phyloP scores from a whole-genome alignment of 441 rosid genomes.

The Kokia cookei region DNA sequence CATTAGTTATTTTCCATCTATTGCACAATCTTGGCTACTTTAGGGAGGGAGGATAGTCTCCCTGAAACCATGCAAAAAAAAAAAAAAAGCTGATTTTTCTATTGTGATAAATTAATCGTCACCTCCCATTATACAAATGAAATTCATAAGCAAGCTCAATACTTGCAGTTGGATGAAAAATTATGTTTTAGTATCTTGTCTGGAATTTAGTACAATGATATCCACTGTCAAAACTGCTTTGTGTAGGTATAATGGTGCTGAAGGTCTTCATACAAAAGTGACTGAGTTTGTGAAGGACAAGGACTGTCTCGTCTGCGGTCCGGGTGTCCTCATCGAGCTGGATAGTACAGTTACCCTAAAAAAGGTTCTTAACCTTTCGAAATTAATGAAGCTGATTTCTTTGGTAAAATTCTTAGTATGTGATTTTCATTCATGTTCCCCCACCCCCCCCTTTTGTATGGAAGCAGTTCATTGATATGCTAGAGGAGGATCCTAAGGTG shows the following conservation, averaged over 20 bases:
- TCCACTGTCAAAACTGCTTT: background rate
- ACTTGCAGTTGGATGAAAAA: background rate
- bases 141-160: background rate
- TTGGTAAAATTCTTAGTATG: background rate
- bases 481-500: slow-evolving; percentile 77
- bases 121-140: background rate
- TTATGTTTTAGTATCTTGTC: background rate
- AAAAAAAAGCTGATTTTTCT: background rate
- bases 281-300: slow-evolving; percentile 70
- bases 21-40: background rate
- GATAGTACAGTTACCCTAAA: slow-evolving; percentile 63
- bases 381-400: background rate
- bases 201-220: background rate
- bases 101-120: background rate
- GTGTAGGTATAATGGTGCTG: slow-evolving; percentile 73
- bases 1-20: background rate
- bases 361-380: slow-evolving; percentile 44
- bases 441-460: background rate
- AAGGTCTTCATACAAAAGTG: slow-evolving; percentile 83
- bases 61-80: background rate
- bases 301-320: slow-evolving; percentile 93
- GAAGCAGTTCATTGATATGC: slow-evolving; percentile 64
- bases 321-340: slow-evolving; percentile 77
- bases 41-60: background rate
- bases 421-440: background rate